Evolutionary conservation across 306 rosid species (phyloP).

Genomic region (cucumber (Cucumis sativus)): Cucumber_9930_V3 NC_026661.2:18896001-18896500

Average conservation of each 20-base stretch:
- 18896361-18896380: neutral
- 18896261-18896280: slow-evolving; percentile 1
- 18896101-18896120: neutral
- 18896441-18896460: neutral
- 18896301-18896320: too few species aligned
- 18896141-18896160: neutral
- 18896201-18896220: neutral
- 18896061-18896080: neutral
- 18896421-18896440: neutral
- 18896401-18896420: neutral
- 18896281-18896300: neutral
- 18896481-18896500: too few species aligned
- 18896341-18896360: slow-evolving; percentile 3
- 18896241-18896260: neutral
- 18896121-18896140: neutral
- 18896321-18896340: neutral
- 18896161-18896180: neutral
- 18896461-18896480: neutral
- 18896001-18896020: neutral
- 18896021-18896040: neutral
- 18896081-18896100: neutral
- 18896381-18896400: neutral
- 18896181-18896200: neutral
- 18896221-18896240: neutral
- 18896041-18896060: neutral